Evolutionary conservation across 2,329 filamentous ascomycete genomes (phyloP).

Genomic region (Monilinia aucupariae): DNA sequence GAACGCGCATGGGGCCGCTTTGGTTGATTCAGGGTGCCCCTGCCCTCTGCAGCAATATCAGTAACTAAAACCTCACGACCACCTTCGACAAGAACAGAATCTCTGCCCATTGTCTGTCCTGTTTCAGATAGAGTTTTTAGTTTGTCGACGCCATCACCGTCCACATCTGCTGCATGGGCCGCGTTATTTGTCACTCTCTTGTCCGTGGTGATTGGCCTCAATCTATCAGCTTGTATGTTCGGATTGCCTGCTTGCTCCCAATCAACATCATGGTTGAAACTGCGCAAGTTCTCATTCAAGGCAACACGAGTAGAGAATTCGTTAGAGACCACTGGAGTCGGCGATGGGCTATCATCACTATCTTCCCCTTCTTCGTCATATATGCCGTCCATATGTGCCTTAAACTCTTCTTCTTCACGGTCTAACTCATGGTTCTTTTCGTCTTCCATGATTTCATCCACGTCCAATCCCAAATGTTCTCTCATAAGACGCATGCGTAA

Average conservation of each 20-base stretch:
- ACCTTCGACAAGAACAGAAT: conserved; percentile 62
- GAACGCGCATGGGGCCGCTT: conserved; percentile 39
- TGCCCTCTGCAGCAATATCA: conserved; percentile 58
- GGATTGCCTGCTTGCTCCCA: conserved; percentile 35
- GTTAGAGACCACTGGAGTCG: conserved; percentile 36
- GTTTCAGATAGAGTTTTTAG: conserved; percentile 61
- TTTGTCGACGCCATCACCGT: conserved; percentile 70
- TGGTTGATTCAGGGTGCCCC: conserved; percentile 50
- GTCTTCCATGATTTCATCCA: conserved; percentile 82
- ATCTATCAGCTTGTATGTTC: conserved; percentile 42
- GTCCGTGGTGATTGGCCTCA: conserved; percentile 40
- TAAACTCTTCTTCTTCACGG: conserved; percentile 46
- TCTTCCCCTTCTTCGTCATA: conserved; percentile 46
- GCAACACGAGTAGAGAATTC: conserved; percentile 49
- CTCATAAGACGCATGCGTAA: conserved; percentile 91
- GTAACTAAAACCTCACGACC: conserved; percentile 67
- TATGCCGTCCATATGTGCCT: conserved; percentile 57
- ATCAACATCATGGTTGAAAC: conserved; percentile 70
- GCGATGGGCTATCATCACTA: conserved; percentile 12
- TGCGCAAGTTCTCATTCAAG: conserved; percentile 51
- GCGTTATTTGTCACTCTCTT: conserved; percentile 54
- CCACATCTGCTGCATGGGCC: conserved; percentile 67
- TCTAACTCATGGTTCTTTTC: conserved; percentile 64
- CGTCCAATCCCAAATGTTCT: conserved; percentile 92
- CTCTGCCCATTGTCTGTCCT: conserved; percentile 59